A percentile compares a stretch with the other conserved stretches of the same genome.
phyloP scores from a whole-genome alignment of 164 flowering plant species.

The Magnolia officinalis region DNA sequence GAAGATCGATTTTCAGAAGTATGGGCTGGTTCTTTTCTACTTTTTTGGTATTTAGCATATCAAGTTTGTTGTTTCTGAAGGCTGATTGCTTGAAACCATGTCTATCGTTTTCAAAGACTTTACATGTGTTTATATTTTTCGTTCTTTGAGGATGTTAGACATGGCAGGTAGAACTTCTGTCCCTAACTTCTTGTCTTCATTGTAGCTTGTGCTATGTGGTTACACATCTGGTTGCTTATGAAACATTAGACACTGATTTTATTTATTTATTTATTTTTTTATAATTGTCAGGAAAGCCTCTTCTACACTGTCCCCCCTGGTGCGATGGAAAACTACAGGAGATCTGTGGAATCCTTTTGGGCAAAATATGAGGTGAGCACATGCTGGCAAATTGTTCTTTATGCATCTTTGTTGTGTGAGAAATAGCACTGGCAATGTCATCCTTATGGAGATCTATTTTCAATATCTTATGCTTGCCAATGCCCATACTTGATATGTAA shows the following conservation, averaged over 20 bases:
- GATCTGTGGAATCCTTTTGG: slow-evolving; percentile 62
- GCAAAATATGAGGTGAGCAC: slow-evolving; percentile 50
- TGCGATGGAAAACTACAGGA: slow-evolving; percentile 71
- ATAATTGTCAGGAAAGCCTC: slow-evolving; percentile 61
- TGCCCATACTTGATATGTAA: no score
- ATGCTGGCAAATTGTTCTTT: slow-evolving; percentile 5
- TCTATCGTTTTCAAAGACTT: not conserved
- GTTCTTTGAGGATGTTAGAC: not conserved
- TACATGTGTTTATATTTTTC: not conserved
- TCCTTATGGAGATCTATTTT: no score
- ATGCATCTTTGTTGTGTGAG: slow-evolving; percentile 2
- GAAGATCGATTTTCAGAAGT: slow-evolving; percentile 67
- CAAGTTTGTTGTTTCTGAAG: not conserved
- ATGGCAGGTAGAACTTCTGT: not conserved
- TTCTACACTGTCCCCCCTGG: slow-evolving; percentile 66
- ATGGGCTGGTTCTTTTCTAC: slow-evolving; percentile 18
- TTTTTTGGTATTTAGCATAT: not conserved
- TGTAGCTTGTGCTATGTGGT: not conserved
- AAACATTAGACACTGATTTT: not conserved
- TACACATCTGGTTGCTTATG: slow-evolving; percentile 1
- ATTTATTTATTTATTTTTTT: not conserved
- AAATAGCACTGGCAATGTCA: not conserved
- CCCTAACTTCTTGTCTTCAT: not conserved
- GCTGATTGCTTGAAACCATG: not conserved
- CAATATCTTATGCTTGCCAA: no score